A percentile compares a stretch with the other conserved stretches of the same genome.
These are phyloP conservation scores for Chenopodium formosanum DNA, from an alignment of 148 eudicot species.

Conservation along the genomic window DNA sequence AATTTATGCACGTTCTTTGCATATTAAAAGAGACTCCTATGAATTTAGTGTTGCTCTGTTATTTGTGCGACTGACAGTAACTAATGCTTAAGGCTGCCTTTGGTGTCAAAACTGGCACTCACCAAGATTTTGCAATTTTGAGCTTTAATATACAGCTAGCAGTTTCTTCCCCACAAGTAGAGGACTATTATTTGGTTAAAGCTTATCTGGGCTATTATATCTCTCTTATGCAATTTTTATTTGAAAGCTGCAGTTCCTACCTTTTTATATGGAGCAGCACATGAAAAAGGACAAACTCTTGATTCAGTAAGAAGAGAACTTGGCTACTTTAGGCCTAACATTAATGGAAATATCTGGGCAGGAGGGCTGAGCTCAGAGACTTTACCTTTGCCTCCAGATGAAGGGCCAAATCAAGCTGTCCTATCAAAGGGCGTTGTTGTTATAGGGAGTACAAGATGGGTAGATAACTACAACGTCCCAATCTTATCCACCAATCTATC, in stretches of 20 bases:
- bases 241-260: conserved; percentile 62
- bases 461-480: conserved; percentile 86
- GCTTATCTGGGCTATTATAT: background rate
- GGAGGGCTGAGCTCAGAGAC: conserved; percentile 53
- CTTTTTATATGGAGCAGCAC: conserved; percentile 80
- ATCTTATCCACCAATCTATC: conserved; percentile 53
- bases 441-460: conserved; percentile 83
- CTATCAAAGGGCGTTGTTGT: conserved; percentile 55
- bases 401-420: conserved; percentile 55
- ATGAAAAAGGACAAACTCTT: conserved; percentile 53
- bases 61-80: background rate
- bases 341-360: conserved; percentile 57
- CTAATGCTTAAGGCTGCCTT: background rate
- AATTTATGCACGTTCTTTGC: too few species aligned
- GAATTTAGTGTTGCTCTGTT: background rate
- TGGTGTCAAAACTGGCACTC: background rate
- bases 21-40: background rate
- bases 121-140: background rate
- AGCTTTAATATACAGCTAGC: background rate
- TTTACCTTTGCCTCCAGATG: conserved; percentile 55
- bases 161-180: background rate
- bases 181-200: background rate
- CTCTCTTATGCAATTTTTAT: background rate
- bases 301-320: conserved; percentile 77
- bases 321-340: conserved; percentile 79